Evolutionary conservation across 305 asterid genomes (phyloP).

Genomic region (Fraxinus platypoda): DNA sequence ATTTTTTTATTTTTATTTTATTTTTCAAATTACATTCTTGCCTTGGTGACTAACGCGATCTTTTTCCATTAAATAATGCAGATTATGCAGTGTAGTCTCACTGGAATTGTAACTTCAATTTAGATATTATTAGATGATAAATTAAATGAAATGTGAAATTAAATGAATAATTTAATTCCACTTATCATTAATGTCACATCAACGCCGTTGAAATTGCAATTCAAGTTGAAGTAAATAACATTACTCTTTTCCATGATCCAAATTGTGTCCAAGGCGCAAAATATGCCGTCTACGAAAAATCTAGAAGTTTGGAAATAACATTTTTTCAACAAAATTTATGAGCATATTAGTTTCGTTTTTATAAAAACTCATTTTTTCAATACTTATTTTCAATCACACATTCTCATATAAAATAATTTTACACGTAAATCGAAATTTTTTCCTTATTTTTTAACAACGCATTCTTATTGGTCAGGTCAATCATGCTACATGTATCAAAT

Average conservation of each 20-base stretch:
- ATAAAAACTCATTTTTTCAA: no score
- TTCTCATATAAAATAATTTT: no score
- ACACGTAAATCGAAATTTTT: not conserved
- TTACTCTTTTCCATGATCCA: not conserved
- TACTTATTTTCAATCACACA: no score
- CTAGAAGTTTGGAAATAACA: not conserved
- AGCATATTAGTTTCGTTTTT: not conserved
- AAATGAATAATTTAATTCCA: no score
- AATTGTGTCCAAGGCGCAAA: not conserved
- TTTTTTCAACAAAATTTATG: not conserved
- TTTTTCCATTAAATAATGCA: not conserved
- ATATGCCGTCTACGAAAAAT: not conserved
- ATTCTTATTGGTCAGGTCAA: no score
- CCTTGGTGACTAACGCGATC: not conserved
- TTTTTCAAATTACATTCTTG: not conserved
- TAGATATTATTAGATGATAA: no score
- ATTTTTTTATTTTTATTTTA: not conserved
- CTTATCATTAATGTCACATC: no score
- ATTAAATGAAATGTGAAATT: no score
- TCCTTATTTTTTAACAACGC: not conserved
- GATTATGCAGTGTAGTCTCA: not conserved
- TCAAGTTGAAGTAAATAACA: no score
- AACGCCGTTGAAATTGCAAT: no score
- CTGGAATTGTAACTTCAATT: no score
- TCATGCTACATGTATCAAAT: no score